A percentile compares a stretch with the other conserved stretches of the same genome.
Conservation (phyloP, 2,329 filamentous ascomycete species). For the Epichloe uncinata region DNA sequence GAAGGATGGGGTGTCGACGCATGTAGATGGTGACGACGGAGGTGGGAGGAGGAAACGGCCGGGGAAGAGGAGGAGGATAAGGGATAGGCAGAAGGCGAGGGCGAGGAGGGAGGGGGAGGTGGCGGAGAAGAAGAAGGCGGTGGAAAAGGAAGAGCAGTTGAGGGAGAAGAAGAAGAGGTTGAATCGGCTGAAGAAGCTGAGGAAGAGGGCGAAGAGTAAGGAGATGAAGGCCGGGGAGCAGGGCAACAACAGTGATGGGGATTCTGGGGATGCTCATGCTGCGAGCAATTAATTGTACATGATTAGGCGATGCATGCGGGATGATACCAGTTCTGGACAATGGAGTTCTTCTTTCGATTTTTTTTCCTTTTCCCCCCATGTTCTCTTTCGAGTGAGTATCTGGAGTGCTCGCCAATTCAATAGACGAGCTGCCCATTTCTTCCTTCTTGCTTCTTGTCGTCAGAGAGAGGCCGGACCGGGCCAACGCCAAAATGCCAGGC, state of each 20-base stretch:
- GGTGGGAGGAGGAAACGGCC: slow-evolving; percentile 29
- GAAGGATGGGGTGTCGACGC: neutral
- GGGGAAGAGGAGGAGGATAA: slow-evolving; percentile 46
- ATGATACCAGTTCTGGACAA: neutral
- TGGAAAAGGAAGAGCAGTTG: slow-evolving; percentile 41
- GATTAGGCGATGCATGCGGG: neutral
- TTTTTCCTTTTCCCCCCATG: fast-evolving
- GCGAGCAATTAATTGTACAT: neutral
- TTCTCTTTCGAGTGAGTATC: too few species aligned
- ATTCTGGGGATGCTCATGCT: slow-evolving; percentile 5
- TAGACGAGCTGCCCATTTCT: neutral
- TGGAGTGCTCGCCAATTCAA: too few species aligned
- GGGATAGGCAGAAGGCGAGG: slow-evolving; percentile 32
- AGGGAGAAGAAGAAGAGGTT: slow-evolving; percentile 49
- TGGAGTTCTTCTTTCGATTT: too few species aligned
- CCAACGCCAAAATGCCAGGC: neutral
- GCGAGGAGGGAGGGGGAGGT: slow-evolving; percentile 26
- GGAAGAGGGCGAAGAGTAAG: slow-evolving; percentile 43
- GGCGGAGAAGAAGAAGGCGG: slow-evolving; percentile 23
- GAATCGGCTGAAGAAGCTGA: slow-evolving; percentile 47
- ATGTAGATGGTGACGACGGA: slow-evolving; percentile 9
- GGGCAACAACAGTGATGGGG: slow-evolving; percentile 10
- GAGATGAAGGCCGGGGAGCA: slow-evolving; percentile 33
- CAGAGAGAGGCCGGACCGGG: too few species aligned
- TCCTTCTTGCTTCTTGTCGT: too few species aligned